phyloP scores from a whole-genome alignment of 2,329 filamentous ascomycete species.

The Dactylellina leptospora region DNA sequence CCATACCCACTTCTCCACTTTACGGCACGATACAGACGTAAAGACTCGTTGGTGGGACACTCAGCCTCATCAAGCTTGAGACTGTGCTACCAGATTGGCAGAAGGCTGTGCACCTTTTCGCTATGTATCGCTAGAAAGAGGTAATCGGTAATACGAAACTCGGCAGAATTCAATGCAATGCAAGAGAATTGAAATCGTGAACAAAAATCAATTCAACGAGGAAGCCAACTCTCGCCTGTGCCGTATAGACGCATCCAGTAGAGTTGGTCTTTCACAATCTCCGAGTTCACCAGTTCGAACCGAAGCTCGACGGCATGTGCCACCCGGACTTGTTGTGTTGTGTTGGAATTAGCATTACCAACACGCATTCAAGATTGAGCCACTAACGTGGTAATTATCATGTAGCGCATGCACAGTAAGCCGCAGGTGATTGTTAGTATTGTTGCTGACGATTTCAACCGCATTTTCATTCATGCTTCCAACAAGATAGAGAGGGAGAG shows the following conservation, averaged over 20 bases:
- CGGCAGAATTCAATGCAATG: neutral
- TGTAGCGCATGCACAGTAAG: no score
- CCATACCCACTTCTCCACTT: neutral
- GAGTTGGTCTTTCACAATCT: slow-evolving; percentile 6
- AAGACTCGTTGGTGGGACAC: slow-evolving; percentile 10
- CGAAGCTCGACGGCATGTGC: slow-evolving; percentile 20
- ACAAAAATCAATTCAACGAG: neutral
- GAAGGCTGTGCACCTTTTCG: slow-evolving; percentile 38
- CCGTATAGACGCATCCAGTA: neutral
- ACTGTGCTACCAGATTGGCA: slow-evolving; percentile 28
- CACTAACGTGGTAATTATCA: no score
- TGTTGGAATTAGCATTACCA: slow-evolving; percentile 41
- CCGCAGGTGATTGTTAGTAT: no score
- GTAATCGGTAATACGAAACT: slow-evolving; percentile 9
- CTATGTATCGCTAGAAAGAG: neutral
- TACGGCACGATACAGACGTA: slow-evolving; percentile 1
- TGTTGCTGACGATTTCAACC: no score
- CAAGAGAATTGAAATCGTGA: slow-evolving; percentile 12
- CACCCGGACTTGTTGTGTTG: slow-evolving; percentile 27
- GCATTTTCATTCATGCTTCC: no score
- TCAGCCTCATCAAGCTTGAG: slow-evolving; percentile 34
- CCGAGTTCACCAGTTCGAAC: slow-evolving; percentile 38
- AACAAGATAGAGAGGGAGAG: no score
- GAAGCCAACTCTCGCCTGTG: neutral
- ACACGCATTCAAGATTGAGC: slow-evolving; percentile 14